phyloP scores from a whole-genome alignment of 371 early-diverging fungal species.

The Sporodiniella umbellata region DNA sequence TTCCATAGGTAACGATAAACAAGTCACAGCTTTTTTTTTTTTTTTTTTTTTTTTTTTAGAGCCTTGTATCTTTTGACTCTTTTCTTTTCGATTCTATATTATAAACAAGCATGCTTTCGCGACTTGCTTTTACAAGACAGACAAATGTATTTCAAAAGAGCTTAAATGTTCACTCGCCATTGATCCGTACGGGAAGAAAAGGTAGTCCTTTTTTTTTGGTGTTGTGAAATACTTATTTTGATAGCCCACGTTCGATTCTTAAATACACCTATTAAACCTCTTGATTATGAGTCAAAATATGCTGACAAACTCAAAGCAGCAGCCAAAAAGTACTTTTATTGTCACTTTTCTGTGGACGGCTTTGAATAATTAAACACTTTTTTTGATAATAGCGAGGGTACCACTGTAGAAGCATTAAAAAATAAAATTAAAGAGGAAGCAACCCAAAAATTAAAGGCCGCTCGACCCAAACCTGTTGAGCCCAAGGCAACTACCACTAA shows the following conservation, averaged over 20 bases:
- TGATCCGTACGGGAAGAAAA: background rate
- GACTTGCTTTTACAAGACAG: background rate
- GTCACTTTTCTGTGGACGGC: background rate
- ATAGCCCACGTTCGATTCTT: slow-evolving; percentile 19
- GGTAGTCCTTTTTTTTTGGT: no score
- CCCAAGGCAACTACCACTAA: slow-evolving; percentile 16
- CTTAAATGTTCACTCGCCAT: background rate
- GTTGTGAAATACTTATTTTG: no score
- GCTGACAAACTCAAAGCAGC: slow-evolving; percentile 62
- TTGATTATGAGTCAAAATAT: slow-evolving; percentile 71
- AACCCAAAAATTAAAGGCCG: slow-evolving; percentile 18
- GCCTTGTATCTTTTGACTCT: no score
- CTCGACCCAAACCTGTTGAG: slow-evolving; percentile 13
- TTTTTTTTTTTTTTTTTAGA: no score
- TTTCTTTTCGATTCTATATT: no score
- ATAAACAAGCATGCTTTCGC: slow-evolving; percentile 5
- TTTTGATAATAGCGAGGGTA: slow-evolving; percentile 35
- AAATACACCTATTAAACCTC: slow-evolving; percentile 8
- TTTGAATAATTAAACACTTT: background rate
- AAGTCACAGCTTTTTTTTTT: no score
- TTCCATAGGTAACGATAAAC: no score
- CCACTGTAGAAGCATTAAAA: slow-evolving; percentile 50
- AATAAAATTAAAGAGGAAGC: slow-evolving; percentile 40
- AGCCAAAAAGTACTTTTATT: slow-evolving; percentile 55
- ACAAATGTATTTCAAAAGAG: background rate